Evolutionary conservation across 192 early-diverging fungal species (phyloP).

Genomic region (Phlyctochytrium bullatum): DNA sequence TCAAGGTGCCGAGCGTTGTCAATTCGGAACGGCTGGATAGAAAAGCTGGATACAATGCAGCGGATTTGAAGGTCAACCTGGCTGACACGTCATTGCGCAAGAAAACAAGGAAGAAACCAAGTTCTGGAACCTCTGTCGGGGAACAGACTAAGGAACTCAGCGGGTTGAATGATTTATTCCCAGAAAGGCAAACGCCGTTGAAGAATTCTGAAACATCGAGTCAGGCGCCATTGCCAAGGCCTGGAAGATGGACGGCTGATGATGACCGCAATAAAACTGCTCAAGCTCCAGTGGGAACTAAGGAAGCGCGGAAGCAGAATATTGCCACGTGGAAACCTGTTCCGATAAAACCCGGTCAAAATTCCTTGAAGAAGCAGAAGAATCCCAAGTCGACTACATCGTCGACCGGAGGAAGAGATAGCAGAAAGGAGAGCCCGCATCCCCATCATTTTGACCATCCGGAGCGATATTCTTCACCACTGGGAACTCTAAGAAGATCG

Average conservation of each 20-base stretch:
- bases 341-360: no score
- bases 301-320: no score
- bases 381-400: no score
- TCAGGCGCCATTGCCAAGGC: no score
- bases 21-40: not conserved
- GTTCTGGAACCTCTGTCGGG: not conserved
- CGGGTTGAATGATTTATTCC: not conserved
- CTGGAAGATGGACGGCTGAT: no score
- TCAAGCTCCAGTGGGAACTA: no score
- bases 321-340: no score
- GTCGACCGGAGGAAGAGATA: not conserved
- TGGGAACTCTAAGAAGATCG: not conserved
- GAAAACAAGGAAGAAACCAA: not conserved
- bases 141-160: not conserved
- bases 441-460: constrained; percentile 7
- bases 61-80: not conserved
- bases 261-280: no score
- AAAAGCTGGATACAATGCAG: not conserved
- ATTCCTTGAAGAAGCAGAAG: no score
- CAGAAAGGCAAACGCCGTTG: no score
- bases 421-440: constrained; percentile 2
- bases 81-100: not conserved
- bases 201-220: no score
- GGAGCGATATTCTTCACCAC: not conserved
- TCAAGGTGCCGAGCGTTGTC: not conserved